Evolutionary conservation across 805 yeast species (phyloP).

Genomic region (Tetrapisispora phaffii): DNA sequence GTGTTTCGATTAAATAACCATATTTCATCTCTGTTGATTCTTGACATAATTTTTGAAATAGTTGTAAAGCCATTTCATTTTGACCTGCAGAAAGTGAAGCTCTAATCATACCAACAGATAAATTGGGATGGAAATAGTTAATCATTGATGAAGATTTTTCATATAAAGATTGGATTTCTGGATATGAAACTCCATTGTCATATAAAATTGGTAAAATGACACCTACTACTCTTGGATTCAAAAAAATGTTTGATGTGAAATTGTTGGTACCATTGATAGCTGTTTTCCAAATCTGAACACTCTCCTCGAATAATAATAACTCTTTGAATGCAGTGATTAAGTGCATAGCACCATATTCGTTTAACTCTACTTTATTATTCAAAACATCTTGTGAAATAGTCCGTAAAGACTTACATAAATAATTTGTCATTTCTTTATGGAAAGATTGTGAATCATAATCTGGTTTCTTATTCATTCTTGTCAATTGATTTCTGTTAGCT

Average conservation of each 20-base stretch:
- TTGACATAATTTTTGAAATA: conserved; percentile 47
- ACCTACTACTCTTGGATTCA: conserved; percentile 54
- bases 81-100: conserved; percentile 55
- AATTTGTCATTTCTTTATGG: conserved; percentile 37
- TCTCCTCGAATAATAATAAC: conserved; percentile 46
- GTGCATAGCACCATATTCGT: conserved; percentile 44
- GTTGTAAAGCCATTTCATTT: conserved; percentile 49
- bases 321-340: conserved; percentile 47
- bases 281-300: conserved; percentile 55
- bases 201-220: conserved; percentile 56
- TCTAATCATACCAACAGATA: conserved; percentile 58
- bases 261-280: conserved; percentile 14
- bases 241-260: conserved; percentile 30
- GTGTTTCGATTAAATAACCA: conserved; percentile 54
- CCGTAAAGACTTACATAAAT: conserved; percentile 38
- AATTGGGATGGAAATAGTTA: conserved; percentile 29
- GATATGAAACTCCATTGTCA: conserved; percentile 45
- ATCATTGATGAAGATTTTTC: conserved; percentile 28
- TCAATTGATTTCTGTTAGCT: conserved; percentile 41
- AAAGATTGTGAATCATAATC: conserved; percentile 49
- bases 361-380: conserved; percentile 32
- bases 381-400: conserved; percentile 40
- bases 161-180: conserved; percentile 46
- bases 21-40: conserved; percentile 7
- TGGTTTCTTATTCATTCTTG: conserved; percentile 43